Evolutionary conservation across 768 basidiomycete genomes (phyloP), one percentile per base, ranked within the genome.

Genomic region (Tylopilus vinaceipallidus): DNA sequence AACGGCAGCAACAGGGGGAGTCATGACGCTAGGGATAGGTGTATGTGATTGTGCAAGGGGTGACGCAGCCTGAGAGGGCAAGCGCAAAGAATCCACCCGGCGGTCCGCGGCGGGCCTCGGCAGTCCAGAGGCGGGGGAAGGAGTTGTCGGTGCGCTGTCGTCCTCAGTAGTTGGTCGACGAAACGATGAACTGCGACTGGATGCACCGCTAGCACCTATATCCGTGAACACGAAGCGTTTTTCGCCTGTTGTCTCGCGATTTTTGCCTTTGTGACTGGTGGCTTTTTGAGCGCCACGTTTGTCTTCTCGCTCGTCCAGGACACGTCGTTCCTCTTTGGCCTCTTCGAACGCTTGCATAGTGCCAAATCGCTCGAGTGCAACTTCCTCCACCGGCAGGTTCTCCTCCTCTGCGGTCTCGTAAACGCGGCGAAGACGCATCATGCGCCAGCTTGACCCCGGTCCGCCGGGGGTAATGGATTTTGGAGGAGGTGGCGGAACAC

Each of bases 381-480:
- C 80, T 50, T 93, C 80, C 56, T 91, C 86, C 11, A 91, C 64
- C 0, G 83, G 63, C 5, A 75, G 70, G 6, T 81, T 79, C 66
- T 95, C 92, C 61, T 98, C 95, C 50, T 91, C 84, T 0, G 89
- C 92, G 3, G 88, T 80, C 65, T 98, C 95, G 62, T 91, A 95
- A 1, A 92, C 86, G 14, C 90, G 79, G 34, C 85, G 82, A 0
- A 99, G 80, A 59, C 94, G 92, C 85, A 91, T 93, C 97, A 98
- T 98, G 14, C 97, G 84, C 95, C 97, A 99, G 63, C 83, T 84
- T 3, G 91, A 92, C 11, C 95, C 95, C 5, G 94, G 88, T 2
- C 92, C 93, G 3, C 95, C 95, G 0, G 93, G 91, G 0, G 79
- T 81, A 47, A 73, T 65, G 19, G 79, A 62, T 64, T 78, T 81